Conservation (phyloP, 164 flowering plant species). For the Cinnamomum chago region DNA sequence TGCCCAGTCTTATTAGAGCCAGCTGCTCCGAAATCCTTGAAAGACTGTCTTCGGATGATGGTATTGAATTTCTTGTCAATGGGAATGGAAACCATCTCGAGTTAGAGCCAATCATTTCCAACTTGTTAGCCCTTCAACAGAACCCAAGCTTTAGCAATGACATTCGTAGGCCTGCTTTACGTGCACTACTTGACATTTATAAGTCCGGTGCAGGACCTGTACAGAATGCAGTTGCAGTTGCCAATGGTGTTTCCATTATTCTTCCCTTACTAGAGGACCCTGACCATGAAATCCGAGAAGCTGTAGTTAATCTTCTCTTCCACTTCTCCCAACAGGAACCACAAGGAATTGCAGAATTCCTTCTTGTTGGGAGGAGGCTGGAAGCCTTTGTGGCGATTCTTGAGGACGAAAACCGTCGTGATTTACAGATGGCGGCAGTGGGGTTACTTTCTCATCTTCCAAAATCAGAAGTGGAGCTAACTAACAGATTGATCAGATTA, state of each 20-base stretch:
- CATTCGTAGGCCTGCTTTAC: constrained; percentile 42
- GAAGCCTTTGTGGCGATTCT: constrained; percentile 52
- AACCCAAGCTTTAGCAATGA: constrained; percentile 25
- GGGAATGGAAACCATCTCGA: constrained; percentile 40
- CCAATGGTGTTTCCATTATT: constrained; percentile 45
- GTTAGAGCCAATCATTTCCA: constrained; percentile 31
- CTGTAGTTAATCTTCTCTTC: constrained; percentile 46
- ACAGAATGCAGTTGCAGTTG: constrained; percentile 43
- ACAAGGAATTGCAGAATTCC: constrained; percentile 52
- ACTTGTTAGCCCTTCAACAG: constrained; percentile 42
- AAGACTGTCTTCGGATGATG: constrained; percentile 48
- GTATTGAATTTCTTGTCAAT: constrained; percentile 49
- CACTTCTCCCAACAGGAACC: constrained; percentile 56
- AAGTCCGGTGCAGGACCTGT: constrained; percentile 40
- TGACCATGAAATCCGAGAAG: constrained; percentile 47
- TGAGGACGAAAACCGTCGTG: constrained; percentile 38
- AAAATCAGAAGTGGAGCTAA: constrained; percentile 51
- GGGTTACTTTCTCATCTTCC: constrained; percentile 65
- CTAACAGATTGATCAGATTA: constrained; percentile 40
- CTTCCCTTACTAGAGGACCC: constrained; percentile 60
- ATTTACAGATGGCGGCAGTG: constrained; percentile 57
- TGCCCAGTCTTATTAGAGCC: constrained; percentile 27
- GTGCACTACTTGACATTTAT: constrained; percentile 48
- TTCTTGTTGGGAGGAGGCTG: constrained; percentile 46
- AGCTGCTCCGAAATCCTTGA: constrained; percentile 53